Conservation (phyloP, 2,329 filamentous ascomycete genomes). For the Podosphaera fusca region DNA sequence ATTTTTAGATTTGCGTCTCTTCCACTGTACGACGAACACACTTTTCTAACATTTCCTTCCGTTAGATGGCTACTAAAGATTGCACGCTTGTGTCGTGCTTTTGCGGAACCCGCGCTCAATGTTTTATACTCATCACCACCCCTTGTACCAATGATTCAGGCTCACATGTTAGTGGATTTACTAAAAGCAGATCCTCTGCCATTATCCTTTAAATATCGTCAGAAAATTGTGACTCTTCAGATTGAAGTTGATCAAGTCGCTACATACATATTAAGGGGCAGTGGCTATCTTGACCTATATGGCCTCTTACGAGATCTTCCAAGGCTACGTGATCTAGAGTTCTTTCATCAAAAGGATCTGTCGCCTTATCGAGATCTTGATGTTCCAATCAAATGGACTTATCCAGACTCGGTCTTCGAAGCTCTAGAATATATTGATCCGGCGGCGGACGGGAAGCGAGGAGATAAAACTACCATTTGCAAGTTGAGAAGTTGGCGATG, state of each 20-base stretch:
- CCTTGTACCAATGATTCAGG: slow-evolving; percentile 28
- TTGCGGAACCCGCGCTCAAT: slow-evolving; percentile 49
- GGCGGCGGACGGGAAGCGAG: slow-evolving; percentile 7
- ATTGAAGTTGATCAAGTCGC: slow-evolving; percentile 22
- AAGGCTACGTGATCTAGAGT: slow-evolving; percentile 43
- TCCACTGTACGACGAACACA: slow-evolving; percentile 28
- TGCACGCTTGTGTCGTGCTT: slow-evolving; percentile 37
- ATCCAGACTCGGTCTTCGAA: slow-evolving; percentile 40
- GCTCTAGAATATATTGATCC: slow-evolving; percentile 35
- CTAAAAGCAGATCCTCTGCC: slow-evolving; percentile 19
- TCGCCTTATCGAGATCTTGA: slow-evolving; percentile 39
- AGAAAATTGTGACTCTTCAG: slow-evolving; percentile 13
- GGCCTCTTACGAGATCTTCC: slow-evolving; percentile 39
- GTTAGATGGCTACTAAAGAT: slow-evolving; percentile 41
- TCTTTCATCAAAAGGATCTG: slow-evolving; percentile 47
- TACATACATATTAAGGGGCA: slow-evolving; percentile 27
- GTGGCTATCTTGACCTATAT: slow-evolving; percentile 30
- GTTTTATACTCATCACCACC: slow-evolving; percentile 49
- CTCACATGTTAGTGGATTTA: slow-evolving; percentile 27
- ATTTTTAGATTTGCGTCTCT: slow-evolving; percentile 47
- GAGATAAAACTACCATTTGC: slow-evolving; percentile 13
- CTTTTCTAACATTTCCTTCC: slow-evolving; percentile 20
- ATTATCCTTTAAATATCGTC: slow-evolving; percentile 13
- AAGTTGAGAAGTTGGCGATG: slow-evolving; percentile 33
- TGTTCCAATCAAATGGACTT: slow-evolving; percentile 40